Evolutionary conservation across 148 eudicot species (phyloP).

Genomic region (Rheum nobile): DNA sequence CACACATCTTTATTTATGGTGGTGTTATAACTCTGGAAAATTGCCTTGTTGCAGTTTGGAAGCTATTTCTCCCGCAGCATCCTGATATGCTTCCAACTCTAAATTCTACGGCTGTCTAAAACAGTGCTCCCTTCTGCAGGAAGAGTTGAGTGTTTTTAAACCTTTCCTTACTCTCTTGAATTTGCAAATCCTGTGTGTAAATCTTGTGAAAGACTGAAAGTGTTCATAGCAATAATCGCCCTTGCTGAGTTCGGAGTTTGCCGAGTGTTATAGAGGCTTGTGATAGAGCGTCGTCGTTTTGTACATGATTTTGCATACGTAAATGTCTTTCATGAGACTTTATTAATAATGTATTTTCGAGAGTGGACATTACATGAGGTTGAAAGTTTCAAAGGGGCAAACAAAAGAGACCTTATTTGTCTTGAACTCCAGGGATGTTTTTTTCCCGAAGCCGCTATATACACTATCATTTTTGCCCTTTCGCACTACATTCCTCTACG

Average conservation of each 20-base stretch:
- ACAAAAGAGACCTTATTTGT: no score
- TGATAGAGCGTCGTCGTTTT: neutral
- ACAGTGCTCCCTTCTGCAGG: neutral
- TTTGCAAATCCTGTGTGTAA: neutral
- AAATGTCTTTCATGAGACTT: no score
- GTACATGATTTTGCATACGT: neutral
- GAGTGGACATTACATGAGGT: no score
- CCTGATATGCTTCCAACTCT: slow-evolving; percentile 13
- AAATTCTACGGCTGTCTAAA: neutral
- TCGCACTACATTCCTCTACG: no score
- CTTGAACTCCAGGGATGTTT: no score
- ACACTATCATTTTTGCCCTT: no score
- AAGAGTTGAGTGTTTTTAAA: neutral
- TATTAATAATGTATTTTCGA: no score
- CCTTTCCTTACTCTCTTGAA: neutral
- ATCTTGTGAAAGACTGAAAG: neutral
- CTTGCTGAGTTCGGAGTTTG: neutral
- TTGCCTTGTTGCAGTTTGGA: slow-evolving; percentile 56
- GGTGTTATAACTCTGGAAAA: neutral
- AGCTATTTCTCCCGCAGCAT: slow-evolving; percentile 48
- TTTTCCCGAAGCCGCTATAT: no score
- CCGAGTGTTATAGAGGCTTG: neutral
- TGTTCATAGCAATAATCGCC: neutral
- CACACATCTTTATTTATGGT: neutral
- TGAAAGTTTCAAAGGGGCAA: no score